Conservation (phyloP, 1,284 basidiomycete species). For the Phellopilus nigrolimitatus region DNA sequence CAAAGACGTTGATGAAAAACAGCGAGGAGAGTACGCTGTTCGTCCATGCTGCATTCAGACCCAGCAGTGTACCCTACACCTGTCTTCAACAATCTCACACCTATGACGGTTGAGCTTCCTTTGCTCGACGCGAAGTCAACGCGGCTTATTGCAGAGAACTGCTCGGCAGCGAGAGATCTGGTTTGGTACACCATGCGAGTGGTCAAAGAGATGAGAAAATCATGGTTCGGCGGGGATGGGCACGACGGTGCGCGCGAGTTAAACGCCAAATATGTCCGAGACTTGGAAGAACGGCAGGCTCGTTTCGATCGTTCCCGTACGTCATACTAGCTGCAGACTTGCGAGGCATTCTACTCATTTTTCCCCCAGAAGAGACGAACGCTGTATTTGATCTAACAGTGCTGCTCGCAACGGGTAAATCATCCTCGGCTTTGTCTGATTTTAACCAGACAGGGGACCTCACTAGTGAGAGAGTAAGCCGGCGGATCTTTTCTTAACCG, state of each 20-base stretch:
- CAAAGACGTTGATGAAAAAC: slow-evolving; percentile 48
- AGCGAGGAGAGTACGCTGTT: slow-evolving; percentile 26
- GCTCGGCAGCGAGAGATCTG: slow-evolving; percentile 66
- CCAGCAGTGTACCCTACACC: neutral
- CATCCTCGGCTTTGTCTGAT: slow-evolving; percentile 62
- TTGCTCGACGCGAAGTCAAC: slow-evolving; percentile 49
- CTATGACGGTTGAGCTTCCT: slow-evolving; percentile 49
- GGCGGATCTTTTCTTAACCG: slow-evolving; percentile 9
- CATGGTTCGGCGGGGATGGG: slow-evolving; percentile 67
- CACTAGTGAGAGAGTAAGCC: slow-evolving; percentile 70
- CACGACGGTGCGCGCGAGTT: slow-evolving; percentile 61
- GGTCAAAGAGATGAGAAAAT: slow-evolving; percentile 61
- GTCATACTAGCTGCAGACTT: slow-evolving; percentile 28
- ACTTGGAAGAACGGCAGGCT: slow-evolving; percentile 57
- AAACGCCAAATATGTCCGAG: slow-evolving; percentile 68
- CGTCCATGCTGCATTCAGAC: slow-evolving; percentile 15
- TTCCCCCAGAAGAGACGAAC: slow-evolving; percentile 40
- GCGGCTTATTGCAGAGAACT: slow-evolving; percentile 64
- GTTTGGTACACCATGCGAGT: slow-evolving; percentile 64
- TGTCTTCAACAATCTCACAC: slow-evolving; percentile 37
- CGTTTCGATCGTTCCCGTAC: slow-evolving; percentile 63
- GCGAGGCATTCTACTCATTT: slow-evolving; percentile 18
- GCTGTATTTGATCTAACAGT: slow-evolving; percentile 68
- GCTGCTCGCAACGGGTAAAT: slow-evolving; percentile 62
- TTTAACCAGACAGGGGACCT: slow-evolving; percentile 73